Evolutionary conservation across 23 red algal species (phyloP).

Genomic region (Gracilaria gracilis): DNA sequence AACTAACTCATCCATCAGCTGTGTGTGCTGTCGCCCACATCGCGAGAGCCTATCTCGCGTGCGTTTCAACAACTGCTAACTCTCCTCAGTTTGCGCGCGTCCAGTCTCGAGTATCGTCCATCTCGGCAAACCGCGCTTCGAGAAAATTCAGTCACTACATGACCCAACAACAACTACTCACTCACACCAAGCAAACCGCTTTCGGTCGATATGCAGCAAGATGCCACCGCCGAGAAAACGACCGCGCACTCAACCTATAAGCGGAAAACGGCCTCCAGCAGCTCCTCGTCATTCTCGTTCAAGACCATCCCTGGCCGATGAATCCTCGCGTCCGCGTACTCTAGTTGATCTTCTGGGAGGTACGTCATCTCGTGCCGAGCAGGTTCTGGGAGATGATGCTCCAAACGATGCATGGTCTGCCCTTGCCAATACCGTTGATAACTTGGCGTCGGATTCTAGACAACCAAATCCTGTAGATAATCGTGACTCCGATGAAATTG

Average conservation of each 20-base stretch:
- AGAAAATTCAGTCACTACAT: neutral
- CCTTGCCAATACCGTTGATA: conserved; percentile 58
- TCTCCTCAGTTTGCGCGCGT: neutral
- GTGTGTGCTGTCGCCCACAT: too few species aligned
- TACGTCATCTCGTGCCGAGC: conserved; percentile 49
- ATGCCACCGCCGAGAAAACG: conserved; percentile 59
- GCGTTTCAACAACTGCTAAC: neutral
- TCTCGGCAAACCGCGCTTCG: neutral
- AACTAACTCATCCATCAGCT: too few species aligned
- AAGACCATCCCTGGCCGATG: conserved; percentile 13
- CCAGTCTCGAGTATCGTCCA: neutral
- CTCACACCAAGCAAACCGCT: neutral
- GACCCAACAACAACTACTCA: neutral
- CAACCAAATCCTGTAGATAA: conserved; percentile 1
- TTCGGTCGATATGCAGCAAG: neutral
- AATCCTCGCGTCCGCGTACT: conserved; percentile 30
- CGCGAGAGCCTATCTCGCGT: too few species aligned
- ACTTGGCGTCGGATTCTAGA: conserved; percentile 15
- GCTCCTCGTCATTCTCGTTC: conserved; percentile 12
- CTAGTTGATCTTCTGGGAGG: conserved; percentile 52
- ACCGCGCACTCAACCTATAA: conserved; percentile 51
- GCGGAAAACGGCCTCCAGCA: conserved; percentile 16
- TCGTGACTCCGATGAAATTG: neutral
- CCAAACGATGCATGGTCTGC: conserved; percentile 57
- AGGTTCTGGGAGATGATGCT: conserved; percentile 50